phyloP scores from a whole-genome alignment of 1,284 basidiomycete genomes.

The Fomitopsis palustris region DNA sequence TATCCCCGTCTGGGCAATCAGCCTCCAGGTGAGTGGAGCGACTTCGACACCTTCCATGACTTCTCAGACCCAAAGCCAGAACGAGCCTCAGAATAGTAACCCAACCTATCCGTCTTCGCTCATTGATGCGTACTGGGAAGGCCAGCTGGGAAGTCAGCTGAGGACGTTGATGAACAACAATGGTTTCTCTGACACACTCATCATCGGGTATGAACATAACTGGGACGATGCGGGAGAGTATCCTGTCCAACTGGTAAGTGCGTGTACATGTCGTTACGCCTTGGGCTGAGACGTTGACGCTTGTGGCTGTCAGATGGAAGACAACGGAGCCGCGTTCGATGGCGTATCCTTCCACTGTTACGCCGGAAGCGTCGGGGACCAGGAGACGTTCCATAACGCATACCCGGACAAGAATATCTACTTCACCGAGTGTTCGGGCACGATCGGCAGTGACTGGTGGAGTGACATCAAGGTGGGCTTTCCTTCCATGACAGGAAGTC shows the following conservation, averaged over 20 bases:
- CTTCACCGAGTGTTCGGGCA: conserved; percentile 50
- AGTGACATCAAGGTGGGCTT: conserved; percentile 61
- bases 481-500: too few relatives aligned
- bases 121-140: conserved; percentile 37
- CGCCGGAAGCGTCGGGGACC: conserved; percentile 35
- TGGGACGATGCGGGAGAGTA: conserved; percentile 48
- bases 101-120: conserved; percentile 41
- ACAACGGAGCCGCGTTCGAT: conserved; percentile 39
- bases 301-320: conserved; percentile 39
- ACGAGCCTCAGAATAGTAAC: conserved; percentile 46
- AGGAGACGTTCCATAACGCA: conserved; percentile 40
- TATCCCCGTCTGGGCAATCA: conserved; percentile 40
- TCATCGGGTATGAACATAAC: conserved; percentile 49
- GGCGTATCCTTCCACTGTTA: conserved; percentile 54
- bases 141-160: conserved; percentile 38
- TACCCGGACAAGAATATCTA: conserved; percentile 48
- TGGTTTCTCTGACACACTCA: conserved; percentile 38
- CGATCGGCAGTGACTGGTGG: conserved; percentile 69
- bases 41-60: too few relatives aligned
- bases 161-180: conserved; percentile 42
- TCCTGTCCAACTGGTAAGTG: conserved; percentile 41
- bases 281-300: neutral
- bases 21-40: conserved; percentile 29
- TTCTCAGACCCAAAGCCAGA: conserved; percentile 32
- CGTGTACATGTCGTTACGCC: too few relatives aligned